Conservation (phyloP, 306 rosid species). For the cucumber (Cucumis sativus) region DNA sequence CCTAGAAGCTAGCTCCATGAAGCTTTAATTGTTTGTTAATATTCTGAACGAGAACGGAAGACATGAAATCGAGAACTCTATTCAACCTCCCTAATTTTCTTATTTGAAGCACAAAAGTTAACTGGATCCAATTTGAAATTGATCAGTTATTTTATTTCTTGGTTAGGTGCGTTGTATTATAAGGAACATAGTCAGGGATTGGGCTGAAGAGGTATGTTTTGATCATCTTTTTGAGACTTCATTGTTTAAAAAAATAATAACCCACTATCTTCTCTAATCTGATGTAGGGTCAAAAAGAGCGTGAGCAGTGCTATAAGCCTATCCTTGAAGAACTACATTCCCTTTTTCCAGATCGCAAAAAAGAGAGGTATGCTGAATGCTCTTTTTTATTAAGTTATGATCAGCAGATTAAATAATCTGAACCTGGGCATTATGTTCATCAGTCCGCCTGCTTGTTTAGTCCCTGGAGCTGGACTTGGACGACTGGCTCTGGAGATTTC, state of each 20-base stretch:
- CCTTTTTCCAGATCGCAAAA: constrained; percentile 50
- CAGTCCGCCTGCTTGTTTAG: constrained; percentile 97
- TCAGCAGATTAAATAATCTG: constrained; percentile 2
- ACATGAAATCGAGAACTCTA: not conserved
- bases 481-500: constrained; percentile 93
- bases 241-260: not conserved
- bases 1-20: not conserved
- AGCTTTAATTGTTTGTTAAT: not conserved
- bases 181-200: constrained; percentile 90
- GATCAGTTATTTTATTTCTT: not conserved
- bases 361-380: constrained; percentile 37
- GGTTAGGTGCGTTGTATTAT: constrained; percentile 78
- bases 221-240: not conserved
- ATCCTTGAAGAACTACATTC: constrained; percentile 76
- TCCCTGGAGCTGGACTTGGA: constrained; percentile 99
- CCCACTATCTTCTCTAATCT: not conserved
- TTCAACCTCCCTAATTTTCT: not conserved
- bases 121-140: not conserved
- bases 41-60: not conserved
- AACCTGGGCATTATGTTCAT: constrained; percentile 19
- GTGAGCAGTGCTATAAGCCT: constrained; percentile 92
- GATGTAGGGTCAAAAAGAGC: constrained; percentile 76
- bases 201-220: constrained; percentile 75
- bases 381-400: not conserved
- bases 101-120: not conserved